Percentiles rank a stretch among this genome's conserved stretches.
These are phyloP conservation scores for Thalassiosira sp. DNA, from an alignment of 352 stramenopile species.

Conservation along the genomic window DNA sequence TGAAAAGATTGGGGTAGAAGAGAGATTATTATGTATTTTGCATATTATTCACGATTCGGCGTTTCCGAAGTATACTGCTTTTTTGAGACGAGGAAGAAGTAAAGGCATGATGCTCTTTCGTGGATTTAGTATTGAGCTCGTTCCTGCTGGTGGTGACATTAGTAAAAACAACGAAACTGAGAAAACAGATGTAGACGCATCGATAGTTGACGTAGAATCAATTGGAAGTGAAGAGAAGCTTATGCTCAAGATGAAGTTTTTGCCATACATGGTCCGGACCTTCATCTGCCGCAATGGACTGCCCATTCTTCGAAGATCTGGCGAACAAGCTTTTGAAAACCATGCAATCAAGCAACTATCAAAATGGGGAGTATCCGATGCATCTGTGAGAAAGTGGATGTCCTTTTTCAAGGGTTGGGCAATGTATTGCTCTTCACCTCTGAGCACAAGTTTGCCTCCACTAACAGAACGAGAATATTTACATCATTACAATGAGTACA, in stretches of 20 bases:
- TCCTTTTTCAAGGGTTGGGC: conserved; percentile 71
- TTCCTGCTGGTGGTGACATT: conserved; percentile 14
- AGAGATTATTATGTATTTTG: conserved; percentile 64
- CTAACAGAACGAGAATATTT: conserved; percentile 41
- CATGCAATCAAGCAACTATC: conserved; percentile 53
- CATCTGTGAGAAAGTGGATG: conserved; percentile 59
- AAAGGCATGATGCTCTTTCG: conserved; percentile 74
- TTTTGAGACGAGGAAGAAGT: conserved; percentile 20
- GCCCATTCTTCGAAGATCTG: conserved; percentile 45
- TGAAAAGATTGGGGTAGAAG: conserved; percentile 33
- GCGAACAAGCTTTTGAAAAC: conserved; percentile 50
- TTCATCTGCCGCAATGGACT: conserved; percentile 81
- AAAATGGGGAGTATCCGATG: conserved; percentile 68
- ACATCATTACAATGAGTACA: conserved; percentile 40
- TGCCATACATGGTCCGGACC: conserved; percentile 84
- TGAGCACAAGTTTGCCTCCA: conserved; percentile 6
- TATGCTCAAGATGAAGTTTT: conserved; percentile 84
- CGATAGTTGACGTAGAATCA: neutral
- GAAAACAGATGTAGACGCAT: neutral
- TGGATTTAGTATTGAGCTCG: conserved; percentile 75
- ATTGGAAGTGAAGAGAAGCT: conserved; percentile 42
- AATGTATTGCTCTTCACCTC: conserved; percentile 43
- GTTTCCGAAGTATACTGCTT: conserved; percentile 65
- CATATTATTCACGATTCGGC: conserved; percentile 73
- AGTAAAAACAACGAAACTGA: conserved; percentile 9